Conservation (phyloP, 441 rosid genomes). For the Bocquillonia castaneifolia region DNA sequence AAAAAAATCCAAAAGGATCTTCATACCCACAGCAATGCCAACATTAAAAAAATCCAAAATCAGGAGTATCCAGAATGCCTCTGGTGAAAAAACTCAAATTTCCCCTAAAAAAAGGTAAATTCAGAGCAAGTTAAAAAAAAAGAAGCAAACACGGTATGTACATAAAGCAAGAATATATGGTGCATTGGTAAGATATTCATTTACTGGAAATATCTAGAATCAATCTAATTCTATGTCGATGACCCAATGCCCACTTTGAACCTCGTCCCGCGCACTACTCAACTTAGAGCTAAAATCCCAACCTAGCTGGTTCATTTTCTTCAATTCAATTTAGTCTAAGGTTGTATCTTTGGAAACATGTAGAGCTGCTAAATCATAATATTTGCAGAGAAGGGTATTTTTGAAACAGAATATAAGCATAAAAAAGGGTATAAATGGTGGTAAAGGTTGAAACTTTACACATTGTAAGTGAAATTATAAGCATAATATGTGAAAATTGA, state of each 20-base stretch:
- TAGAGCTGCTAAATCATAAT: background rate
- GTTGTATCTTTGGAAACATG: background rate
- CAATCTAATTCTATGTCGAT: background rate
- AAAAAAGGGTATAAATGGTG: too few relatives aligned
- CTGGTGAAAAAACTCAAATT: slow-evolving; percentile 82
- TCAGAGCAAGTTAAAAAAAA: background rate
- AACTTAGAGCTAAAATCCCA: background rate
- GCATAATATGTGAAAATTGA: background rate
- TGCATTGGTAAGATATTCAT: background rate
- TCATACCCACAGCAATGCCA: slow-evolving; percentile 98
- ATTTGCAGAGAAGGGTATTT: too few relatives aligned
- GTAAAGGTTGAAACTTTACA: background rate
- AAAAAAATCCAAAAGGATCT: slow-evolving; percentile 66
- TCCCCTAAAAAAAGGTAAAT: slow-evolving; percentile 42
- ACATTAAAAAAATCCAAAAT: slow-evolving; percentile 69
- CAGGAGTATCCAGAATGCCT: slow-evolving; percentile 79
- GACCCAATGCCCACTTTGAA: background rate
- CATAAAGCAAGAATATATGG: background rate
- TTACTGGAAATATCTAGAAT: background rate
- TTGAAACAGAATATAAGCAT: too few relatives aligned
- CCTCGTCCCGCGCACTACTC: background rate
- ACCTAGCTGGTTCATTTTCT: background rate
- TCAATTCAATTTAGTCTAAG: background rate
- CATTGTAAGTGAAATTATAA: background rate
- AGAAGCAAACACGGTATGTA: slow-evolving; percentile 6